A percentile compares a stretch with the other conserved stretches of the same genome.
Conservation (phyloP, 2,329 filamentous ascomycete species). For the Aspergillus sp. region DNA sequence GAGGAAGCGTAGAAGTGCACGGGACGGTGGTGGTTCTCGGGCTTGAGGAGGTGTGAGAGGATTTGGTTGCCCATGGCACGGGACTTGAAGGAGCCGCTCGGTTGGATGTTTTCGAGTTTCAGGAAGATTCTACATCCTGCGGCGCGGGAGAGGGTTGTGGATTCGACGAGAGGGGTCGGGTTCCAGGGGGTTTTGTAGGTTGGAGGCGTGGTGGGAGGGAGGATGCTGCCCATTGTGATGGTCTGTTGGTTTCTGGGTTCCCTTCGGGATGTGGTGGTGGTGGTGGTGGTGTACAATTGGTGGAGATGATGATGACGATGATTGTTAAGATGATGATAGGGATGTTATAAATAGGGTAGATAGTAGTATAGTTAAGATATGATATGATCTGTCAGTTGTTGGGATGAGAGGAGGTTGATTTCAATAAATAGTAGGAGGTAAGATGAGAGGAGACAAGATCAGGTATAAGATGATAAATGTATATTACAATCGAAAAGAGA, state of each 20-base stretch:
- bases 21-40: constrained; percentile 44
- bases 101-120: constrained; percentile 83
- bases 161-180: constrained; percentile 70
- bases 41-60: constrained; percentile 51
- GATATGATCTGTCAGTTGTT: not conserved
- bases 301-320: no score
- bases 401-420: not conserved
- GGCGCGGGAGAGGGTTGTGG: constrained; percentile 64
- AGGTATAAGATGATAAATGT: constrained; percentile 7
- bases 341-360: not conserved
- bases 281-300: no score
- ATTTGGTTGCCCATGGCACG: constrained; percentile 73
- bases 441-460: not conserved
- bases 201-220: constrained; percentile 27
- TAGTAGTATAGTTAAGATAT: not conserved
- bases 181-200: constrained; percentile 60
- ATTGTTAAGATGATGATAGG: not conserved
- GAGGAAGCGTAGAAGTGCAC: constrained; percentile 77
- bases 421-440: not conserved
- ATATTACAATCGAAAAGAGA: constrained; percentile 7
- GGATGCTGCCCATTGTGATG: constrained; percentile 40
- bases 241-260: not conserved
- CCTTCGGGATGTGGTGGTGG: no score
- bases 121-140: constrained; percentile 81
- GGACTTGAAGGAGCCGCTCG: constrained; percentile 84